Evolutionary conservation across 73 alveolate species (phyloP).

Genomic region (Paramecium tetraurelia): DNA sequence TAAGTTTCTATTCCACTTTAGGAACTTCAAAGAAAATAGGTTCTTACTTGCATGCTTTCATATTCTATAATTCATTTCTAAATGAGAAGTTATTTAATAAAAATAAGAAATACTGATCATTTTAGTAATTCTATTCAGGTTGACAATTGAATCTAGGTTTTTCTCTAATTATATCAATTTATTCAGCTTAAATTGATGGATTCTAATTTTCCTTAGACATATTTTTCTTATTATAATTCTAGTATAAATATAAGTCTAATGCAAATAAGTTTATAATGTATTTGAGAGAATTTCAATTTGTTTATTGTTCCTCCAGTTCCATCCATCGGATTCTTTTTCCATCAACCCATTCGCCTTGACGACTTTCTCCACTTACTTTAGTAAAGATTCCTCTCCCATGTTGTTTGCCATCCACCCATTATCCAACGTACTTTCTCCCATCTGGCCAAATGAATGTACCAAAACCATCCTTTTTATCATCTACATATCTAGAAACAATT

Average conservation of each 20-base stretch:
- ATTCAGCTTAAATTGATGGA: neutral
- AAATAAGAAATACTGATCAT: neutral
- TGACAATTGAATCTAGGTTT: neutral
- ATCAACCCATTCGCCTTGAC: slow-evolving; percentile 67
- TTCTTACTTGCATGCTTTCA: neutral
- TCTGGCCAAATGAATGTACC: slow-evolving; percentile 78
- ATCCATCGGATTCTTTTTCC: slow-evolving; percentile 69
- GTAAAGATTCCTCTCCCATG: slow-evolving; percentile 66
- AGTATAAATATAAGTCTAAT: neutral
- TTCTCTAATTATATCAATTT: neutral
- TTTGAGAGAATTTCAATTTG: neutral
- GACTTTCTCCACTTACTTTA: slow-evolving; percentile 58
- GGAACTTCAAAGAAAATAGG: neutral
- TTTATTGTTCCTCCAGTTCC: neutral
- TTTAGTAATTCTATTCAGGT: neutral
- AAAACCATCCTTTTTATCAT: slow-evolving; percentile 73
- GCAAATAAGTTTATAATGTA: neutral
- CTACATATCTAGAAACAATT: slow-evolving; percentile 77
- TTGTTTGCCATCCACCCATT: slow-evolving; percentile 65
- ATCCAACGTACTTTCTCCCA: slow-evolving; percentile 69
- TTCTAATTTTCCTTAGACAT: neutral
- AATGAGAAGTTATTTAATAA: neutral
- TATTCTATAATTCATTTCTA: neutral
- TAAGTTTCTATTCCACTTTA: neutral
- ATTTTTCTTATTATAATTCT: neutral